These are phyloP conservation scores for Aspergillus persii DNA, from an alignment of 2,329 filamentous ascomycete species.

Conservation along the genomic window DNA sequence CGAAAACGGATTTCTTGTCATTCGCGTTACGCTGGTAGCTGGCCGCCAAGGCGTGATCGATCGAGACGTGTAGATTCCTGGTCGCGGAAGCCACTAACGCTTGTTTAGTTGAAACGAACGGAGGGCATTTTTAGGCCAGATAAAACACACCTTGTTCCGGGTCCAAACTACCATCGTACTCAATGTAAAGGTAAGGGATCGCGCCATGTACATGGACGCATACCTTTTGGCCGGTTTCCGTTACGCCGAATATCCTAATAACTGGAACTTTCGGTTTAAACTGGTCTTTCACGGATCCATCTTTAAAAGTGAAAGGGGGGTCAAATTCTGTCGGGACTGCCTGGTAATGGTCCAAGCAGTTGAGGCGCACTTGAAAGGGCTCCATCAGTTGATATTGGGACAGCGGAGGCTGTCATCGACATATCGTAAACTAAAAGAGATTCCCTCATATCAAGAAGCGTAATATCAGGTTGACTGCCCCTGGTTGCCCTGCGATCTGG, in stretches of 20 bases:
- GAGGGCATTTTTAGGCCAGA: not conserved
- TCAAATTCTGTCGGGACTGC: slow-evolving; percentile 75
- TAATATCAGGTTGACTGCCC: not conserved
- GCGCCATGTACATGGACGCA: slow-evolving; percentile 95
- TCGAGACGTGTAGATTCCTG: slow-evolving; percentile 74
- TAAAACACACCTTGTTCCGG: slow-evolving; percentile 63
- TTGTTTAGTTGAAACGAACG: slow-evolving; percentile 10
- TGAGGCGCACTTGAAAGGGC: slow-evolving; percentile 83
- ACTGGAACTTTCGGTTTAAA: slow-evolving; percentile 76
- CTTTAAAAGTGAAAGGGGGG: slow-evolving; percentile 68
- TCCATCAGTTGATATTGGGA: slow-evolving; percentile 53
- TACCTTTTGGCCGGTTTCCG: slow-evolving; percentile 91
- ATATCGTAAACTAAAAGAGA: slow-evolving; percentile 16
- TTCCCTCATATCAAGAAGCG: slow-evolving; percentile 6
- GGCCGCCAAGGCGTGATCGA: slow-evolving; percentile 84
- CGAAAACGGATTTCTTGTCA: slow-evolving; percentile 68
- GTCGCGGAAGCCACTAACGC: slow-evolving; percentile 70
- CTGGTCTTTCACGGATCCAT: slow-evolving; percentile 57
- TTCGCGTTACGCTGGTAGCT: slow-evolving; percentile 77
- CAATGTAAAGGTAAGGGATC: slow-evolving; percentile 92
- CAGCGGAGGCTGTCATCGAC: slow-evolving; percentile 23
- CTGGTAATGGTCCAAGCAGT: slow-evolving; percentile 96
- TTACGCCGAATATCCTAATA: slow-evolving; percentile 86
- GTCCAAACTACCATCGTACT: slow-evolving; percentile 70
- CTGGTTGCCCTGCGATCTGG: slow-evolving; percentile 2